phyloP scores from a whole-genome alignment of 1,284 basidiomycete genomes.

The Sporisorium reilianum region DNA sequence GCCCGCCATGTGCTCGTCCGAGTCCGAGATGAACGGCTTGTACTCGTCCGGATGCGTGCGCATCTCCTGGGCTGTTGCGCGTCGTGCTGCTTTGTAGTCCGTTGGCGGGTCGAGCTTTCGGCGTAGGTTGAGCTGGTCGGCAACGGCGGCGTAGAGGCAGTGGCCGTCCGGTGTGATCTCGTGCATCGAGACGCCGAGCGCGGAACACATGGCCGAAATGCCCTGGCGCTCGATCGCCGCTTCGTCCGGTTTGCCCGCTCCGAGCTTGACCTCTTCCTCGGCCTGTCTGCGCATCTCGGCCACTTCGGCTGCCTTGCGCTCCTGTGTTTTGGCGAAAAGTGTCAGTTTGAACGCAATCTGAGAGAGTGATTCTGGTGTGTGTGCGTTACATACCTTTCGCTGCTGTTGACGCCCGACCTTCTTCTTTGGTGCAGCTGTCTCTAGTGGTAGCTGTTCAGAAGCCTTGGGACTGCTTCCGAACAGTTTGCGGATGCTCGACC shows the following conservation, averaged over 20 bases:
- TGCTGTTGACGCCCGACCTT: constrained; percentile 49
- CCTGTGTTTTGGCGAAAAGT: neutral
- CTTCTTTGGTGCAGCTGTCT: constrained; percentile 28
- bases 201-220: constrained; percentile 53
- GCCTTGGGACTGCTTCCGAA: constrained; percentile 42
- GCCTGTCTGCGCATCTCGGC: constrained; percentile 52
- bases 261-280: constrained; percentile 52
- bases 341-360: neutral
- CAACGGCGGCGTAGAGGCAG: constrained; percentile 91
- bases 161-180: constrained; percentile 92
- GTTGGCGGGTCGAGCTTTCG: constrained; percentile 58
- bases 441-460: constrained; percentile 11
- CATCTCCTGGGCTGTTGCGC: constrained; percentile 84
- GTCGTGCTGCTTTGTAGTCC: constrained; percentile 73
- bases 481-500: constrained; percentile 34
- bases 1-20: constrained; percentile 71
- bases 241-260: constrained; percentile 50
- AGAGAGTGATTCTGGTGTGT: no score
- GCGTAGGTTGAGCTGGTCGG: constrained; percentile 76
- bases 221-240: constrained; percentile 56
- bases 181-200: constrained; percentile 51
- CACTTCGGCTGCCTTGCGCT: constrained; percentile 57
- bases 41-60: constrained; percentile 88
- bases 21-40: constrained; percentile 85
- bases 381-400: no score